Conservation (phyloP, 2,329 filamentous ascomycete genomes). For the Neoascochyta sp. region DNA sequence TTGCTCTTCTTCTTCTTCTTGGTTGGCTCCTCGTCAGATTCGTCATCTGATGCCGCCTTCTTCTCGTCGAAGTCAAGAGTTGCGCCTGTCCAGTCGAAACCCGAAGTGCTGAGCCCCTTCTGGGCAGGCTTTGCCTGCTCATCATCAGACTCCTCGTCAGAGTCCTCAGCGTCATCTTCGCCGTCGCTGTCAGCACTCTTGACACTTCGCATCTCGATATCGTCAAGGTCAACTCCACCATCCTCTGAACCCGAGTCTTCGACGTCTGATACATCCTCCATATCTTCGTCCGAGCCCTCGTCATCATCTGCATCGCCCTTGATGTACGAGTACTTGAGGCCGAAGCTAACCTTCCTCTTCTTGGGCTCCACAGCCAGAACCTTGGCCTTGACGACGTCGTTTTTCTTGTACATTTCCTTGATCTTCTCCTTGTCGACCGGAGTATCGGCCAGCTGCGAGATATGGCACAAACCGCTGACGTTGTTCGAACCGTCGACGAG, state of each 20-base stretch:
- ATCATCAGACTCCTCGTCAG: constrained; percentile 28
- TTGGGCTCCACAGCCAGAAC: constrained; percentile 72
- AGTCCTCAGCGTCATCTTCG: constrained; percentile 38
- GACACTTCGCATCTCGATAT: constrained; percentile 46
- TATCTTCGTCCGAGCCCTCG: no score
- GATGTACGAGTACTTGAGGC: constrained; percentile 90
- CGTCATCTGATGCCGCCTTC: constrained; percentile 51
- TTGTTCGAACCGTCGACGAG: constrained; percentile 82
- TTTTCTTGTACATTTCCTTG: constrained; percentile 83
- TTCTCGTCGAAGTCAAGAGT: constrained; percentile 52
- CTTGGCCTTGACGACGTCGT: constrained; percentile 89
- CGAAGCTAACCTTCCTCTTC: constrained; percentile 79
- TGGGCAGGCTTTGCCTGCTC: constrained; percentile 24
- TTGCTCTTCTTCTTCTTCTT: constrained; percentile 68
- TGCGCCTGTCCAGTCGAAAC: constrained; percentile 84
- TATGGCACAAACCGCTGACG: constrained; percentile 88
- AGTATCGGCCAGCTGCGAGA: constrained; percentile 85
- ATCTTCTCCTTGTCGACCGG: constrained; percentile 80
- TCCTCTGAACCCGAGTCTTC: constrained; percentile 43
- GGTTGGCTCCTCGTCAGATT: constrained; percentile 48
- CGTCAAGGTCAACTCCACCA: constrained; percentile 38
- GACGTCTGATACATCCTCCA: constrained; percentile 35
- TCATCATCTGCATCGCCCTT: constrained; percentile 51
- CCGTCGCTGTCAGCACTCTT: constrained; percentile 38
- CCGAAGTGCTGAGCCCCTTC: constrained; percentile 64